These are phyloP conservation scores for Cordyceps militaris DNA, from an alignment of 2,329 filamentous ascomycete species.

Conservation along the genomic window DNA sequence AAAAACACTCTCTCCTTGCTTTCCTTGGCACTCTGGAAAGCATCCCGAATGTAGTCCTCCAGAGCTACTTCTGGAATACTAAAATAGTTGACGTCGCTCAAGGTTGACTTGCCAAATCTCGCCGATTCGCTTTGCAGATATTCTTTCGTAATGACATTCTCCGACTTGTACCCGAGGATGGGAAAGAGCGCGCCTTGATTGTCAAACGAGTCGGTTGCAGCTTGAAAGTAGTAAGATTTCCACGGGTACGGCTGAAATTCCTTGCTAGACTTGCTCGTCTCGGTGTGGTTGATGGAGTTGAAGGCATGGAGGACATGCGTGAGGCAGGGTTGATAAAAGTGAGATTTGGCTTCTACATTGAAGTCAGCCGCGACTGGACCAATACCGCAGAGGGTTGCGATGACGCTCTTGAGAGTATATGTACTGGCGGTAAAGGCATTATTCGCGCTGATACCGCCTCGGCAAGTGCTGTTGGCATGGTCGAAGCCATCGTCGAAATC, in stretches of 20 bases:
- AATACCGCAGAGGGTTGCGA: conserved; percentile 35
- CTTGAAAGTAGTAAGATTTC: conserved; percentile 28
- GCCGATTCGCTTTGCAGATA: conserved; percentile 24
- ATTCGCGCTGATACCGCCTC: conserved; percentile 35
- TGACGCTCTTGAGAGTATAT: conserved; percentile 39
- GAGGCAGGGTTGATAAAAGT: conserved; percentile 39
- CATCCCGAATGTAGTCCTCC: conserved; percentile 27
- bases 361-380: conserved; percentile 35
- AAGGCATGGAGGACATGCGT: conserved; percentile 32
- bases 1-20: conserved; percentile 28
- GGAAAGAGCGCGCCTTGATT: conserved; percentile 26
- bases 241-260: conserved; percentile 23
- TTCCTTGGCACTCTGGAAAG: conserved; percentile 23
- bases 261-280: conserved; percentile 9
- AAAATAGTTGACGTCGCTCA: conserved; percentile 29
- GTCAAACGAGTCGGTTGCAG: conserved; percentile 28
- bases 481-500: conserved; percentile 27
- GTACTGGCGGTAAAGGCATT: conserved; percentile 35
- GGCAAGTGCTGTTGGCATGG: conserved; percentile 16
- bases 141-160: conserved; percentile 23
- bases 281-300: conserved; percentile 17
- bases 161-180: conserved; percentile 24
- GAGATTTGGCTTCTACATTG: conserved; percentile 33
- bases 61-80: conserved; percentile 25
- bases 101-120: conserved; percentile 23